These are phyloP conservation scores for Asclepias syriaca DNA, from an alignment of 257 asterid species.

Conservation along the genomic window DNA sequence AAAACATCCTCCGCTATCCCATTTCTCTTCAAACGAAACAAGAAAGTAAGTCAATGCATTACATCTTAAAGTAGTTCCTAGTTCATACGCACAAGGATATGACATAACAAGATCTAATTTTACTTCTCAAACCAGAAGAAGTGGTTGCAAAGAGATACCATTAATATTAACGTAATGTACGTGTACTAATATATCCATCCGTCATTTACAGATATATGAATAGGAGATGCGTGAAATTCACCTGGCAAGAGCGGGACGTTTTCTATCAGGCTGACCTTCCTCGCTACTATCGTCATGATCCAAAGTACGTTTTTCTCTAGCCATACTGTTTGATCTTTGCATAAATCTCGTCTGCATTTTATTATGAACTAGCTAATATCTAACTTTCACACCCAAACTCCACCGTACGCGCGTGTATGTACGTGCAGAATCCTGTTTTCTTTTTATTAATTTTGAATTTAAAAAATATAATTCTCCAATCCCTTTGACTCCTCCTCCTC, in stretches of 20 bases:
- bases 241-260: slow-evolving; percentile 99
- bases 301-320: slow-evolving; percentile 73
- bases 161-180: neutral
- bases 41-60: too few species aligned
- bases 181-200: neutral
- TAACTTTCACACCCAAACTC: slow-evolving; percentile 2
- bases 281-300: slow-evolving; percentile 46
- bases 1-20: neutral
- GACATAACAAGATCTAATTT: neutral
- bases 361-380: neutral
- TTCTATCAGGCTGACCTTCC: slow-evolving; percentile 84
- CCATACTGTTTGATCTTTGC: slow-evolving; percentile 56
- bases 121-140: neutral
- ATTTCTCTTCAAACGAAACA: neutral
- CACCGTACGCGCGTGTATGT: slow-evolving; percentile 1
- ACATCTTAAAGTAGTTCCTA: neutral
- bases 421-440: neutral
- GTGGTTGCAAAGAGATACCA: neutral
- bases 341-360: slow-evolving; percentile 61
- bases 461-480: neutral
- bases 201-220: neutral
- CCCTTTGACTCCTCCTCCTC: neutral
- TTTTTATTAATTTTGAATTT: too few species aligned
- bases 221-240: slow-evolving; percentile 16
- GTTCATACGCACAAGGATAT: neutral